Evolutionary conservation across 148 eudicot species (phyloP), one percentile per base, ranked within the genome.

Genomic region (Arbutus unedo): DNA sequence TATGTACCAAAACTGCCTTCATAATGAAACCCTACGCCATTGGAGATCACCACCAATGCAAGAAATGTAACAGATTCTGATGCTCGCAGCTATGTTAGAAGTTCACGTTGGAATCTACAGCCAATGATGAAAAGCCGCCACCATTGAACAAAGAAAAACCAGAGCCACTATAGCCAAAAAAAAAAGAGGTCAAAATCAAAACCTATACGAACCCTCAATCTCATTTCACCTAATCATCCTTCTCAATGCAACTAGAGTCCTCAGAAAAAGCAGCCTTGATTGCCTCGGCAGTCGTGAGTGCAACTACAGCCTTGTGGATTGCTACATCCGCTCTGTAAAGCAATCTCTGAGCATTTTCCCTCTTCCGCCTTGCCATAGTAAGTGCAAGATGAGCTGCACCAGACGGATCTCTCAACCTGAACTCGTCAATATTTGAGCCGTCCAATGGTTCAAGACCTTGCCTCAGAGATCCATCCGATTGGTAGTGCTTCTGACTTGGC

Each of bases 251-350:
- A 74, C 83, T 81, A 31, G 86, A 82, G 56, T 83, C 87, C 62
- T 80, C 84, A 79, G 74, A 25, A 66, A 56, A 80, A 79, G 95
- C 76, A 87, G 89, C 93, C 87, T 93, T 92, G 57, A 91, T 86
- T 76, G 99, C 96, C 51, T 96, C 98, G 14, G 97, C 98, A 53
- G 92, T 91, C 92, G 90, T 93, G 41, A 96, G 85, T 83, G 98
- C 92, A 83, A 88, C 89, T 81, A 88, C 93, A 55, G 99, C 99
- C 90, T 91, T 93, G 86, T 92, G 96, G 85, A 89, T 92, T n/a
- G 96, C 97, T 45, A 93, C 77, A 82, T 96, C 99, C 31, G 97
- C 98, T 85, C 87, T 90, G 78, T 89, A 90, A 68, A 93, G 87
- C 91, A 94, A 82, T 81, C 91, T 94, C 85, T 91, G 93, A 41